Evolutionary conservation across 768 basidiomycete genomes (phyloP).

Genomic region (Fistulinella prunicolor): DNA sequence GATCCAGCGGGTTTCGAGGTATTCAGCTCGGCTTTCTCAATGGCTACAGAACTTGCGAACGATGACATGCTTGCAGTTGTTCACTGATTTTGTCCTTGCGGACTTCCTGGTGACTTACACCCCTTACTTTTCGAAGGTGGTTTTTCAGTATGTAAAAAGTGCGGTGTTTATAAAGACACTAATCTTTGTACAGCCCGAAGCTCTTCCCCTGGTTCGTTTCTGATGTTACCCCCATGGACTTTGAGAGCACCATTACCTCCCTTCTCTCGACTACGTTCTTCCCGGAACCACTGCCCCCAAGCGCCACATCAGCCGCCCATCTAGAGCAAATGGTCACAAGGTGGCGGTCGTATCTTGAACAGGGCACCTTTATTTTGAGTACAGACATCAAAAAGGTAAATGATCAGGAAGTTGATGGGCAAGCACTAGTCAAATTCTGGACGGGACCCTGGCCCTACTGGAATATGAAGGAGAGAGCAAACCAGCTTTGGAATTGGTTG

Average conservation of each 20-base stretch:
- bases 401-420: conserved; percentile 23
- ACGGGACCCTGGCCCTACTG: conserved; percentile 74
- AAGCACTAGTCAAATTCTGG: conserved; percentile 55
- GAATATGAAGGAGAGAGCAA: conserved; percentile 58
- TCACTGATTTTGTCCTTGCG: conserved; percentile 90
- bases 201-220: conserved; percentile 97
- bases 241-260: conserved; percentile 52
- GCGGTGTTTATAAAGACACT: conserved; percentile 1
- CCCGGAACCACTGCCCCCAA: conserved; percentile 20
- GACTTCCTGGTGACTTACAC: conserved; percentile 92
- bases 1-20: conserved; percentile 87
- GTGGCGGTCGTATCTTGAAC: conserved; percentile 69
- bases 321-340: conserved; percentile 62
- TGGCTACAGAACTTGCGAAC: not conserved
- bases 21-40: conserved; percentile 3
- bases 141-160: conserved; percentile 76
- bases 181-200: conserved; percentile 63
- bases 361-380: conserved; percentile 70
- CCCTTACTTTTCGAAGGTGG: conserved; percentile 73
- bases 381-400: conserved; percentile 29
- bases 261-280: conserved; percentile 65
- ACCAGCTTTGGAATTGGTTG: conserved; percentile 49
- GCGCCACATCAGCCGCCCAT: conserved; percentile 34
- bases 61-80: conserved; percentile 52
- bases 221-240: conserved; percentile 89